Conservation (phyloP, 1,284 basidiomycete genomes). For the Ceratobasidium theobromae region DNA sequence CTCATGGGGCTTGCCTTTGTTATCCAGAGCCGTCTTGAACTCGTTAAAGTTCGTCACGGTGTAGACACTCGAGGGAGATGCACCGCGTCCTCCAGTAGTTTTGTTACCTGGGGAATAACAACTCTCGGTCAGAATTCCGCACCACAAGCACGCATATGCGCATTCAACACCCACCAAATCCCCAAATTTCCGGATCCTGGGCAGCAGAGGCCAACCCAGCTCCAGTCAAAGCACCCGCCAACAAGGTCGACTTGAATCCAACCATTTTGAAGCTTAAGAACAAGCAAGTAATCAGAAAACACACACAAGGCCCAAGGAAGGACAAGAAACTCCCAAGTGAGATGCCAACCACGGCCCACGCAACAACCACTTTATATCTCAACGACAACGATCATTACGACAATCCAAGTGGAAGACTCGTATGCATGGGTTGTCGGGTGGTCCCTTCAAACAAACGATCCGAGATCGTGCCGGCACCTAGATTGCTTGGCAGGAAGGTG, state of each 20-base stretch:
- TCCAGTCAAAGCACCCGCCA: slow-evolving; percentile 3
- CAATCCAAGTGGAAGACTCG: too few species aligned
- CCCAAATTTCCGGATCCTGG: slow-evolving; percentile 27
- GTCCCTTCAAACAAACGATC: too few species aligned
- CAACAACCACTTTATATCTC: too few species aligned
- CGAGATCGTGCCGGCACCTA: slow-evolving; percentile 18
- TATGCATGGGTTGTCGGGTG: too few species aligned
- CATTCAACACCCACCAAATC: slow-evolving; percentile 13
- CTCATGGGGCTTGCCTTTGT: slow-evolving; percentile 4
- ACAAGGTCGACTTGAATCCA: slow-evolving; percentile 3
- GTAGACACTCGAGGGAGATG: slow-evolving; percentile 8
- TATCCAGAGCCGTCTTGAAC: slow-evolving; percentile 27
- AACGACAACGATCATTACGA: too few species aligned
- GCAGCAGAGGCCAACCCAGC: slow-evolving; percentile 8
- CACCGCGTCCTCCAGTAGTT: slow-evolving; percentile 20
- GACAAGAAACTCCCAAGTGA: too few species aligned
- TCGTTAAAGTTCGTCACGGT: slow-evolving; percentile 27
- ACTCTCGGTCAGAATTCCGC: not conserved
- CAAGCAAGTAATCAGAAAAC: not conserved
- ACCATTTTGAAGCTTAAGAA: slow-evolving; percentile 19
- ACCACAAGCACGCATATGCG: not conserved
- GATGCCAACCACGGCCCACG: too few species aligned
- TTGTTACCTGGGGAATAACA: not conserved
- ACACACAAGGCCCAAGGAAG: too few species aligned
- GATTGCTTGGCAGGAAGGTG: slow-evolving; percentile 23